Evolutionary conservation across 768 basidiomycete species (phyloP), one percentile per base, ranked within the genome.

Genomic region (Candolleomyces aberdarensis): DNA sequence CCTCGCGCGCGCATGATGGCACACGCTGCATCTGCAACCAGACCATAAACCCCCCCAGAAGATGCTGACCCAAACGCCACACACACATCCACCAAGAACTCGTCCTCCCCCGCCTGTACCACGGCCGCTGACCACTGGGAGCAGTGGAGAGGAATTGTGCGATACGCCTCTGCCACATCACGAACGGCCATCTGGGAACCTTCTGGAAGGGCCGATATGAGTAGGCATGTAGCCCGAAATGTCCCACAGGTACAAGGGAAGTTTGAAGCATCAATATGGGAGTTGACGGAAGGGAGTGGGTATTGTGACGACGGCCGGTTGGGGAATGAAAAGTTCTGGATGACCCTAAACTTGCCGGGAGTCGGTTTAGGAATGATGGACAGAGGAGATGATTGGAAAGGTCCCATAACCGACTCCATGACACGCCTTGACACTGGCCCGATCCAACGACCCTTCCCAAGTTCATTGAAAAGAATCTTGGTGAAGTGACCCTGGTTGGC

Each of bases 201-300:
- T 19, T 58, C 74, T 67, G 78, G 80, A 0, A 81, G 74, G 0
- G 62, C 58, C 0, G 48, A 67, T 0, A 79, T 66, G 20, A 74
- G 56, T n/a, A 70, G 55, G 22, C 64, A 73, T 0, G 78, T 61
- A 0, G 70, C 65, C 0, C 65, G 52, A 56, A 83, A 82, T 0
- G 78, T 80, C 0, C 77, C 78, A 79, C 79, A 82, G 0, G 74
- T 76, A 65, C 76, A 78, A 0, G 79, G 80, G 50, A 56, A 75
- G 73, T 62, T 13, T n/a, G 66, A 55, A 0, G 76, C 62, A 40
- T 75, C 51, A 6, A 82, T 73, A 4, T 40, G 9, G 0, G 60
- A 63, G 39, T 80, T 80, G 26, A 80, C 71, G 0, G 77, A 78
- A 1, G 68, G 67, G 1, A 57, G 3, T 1, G 46, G 62, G 11